Evolutionary conservation across 257 asterid species (phyloP).

Genomic region (Plantago ovata): DNA sequence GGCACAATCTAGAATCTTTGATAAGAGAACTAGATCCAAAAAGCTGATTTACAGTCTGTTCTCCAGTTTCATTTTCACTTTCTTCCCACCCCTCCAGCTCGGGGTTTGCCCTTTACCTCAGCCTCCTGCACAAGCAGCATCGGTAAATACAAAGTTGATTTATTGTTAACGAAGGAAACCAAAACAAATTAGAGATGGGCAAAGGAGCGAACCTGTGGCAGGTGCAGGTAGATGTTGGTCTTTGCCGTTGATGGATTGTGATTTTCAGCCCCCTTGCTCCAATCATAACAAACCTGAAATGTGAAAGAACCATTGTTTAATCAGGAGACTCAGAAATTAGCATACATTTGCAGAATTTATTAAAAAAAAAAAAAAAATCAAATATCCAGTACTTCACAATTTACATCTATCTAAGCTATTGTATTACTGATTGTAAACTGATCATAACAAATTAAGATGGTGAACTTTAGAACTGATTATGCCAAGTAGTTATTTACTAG

Average conservation of each 20-base stretch:
- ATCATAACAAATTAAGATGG: too few species aligned
- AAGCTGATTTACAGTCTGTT: not conserved
- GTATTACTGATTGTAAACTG: not conserved
- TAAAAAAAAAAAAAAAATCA: too few species aligned
- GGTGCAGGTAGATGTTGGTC: constrained; percentile 62
- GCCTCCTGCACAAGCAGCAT: constrained; percentile 47
- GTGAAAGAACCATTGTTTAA: not conserved
- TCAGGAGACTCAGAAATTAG: constrained; percentile 4
- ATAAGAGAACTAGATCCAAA: too few species aligned
- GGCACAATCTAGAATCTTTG: too few species aligned
- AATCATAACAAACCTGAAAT: constrained; percentile 80
- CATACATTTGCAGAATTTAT: not conserved
- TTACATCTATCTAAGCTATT: not conserved
- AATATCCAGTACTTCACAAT: too few species aligned
- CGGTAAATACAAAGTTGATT: constrained; percentile 3
- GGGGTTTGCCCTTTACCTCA: constrained; percentile 91
- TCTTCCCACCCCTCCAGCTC: constrained; percentile 50
- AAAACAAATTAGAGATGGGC: not conserved
- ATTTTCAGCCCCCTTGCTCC: constrained; percentile 99
- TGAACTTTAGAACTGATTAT: not conserved
- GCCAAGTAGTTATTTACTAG: not conserved
- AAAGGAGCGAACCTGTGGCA: constrained; percentile 56
- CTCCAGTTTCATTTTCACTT: constrained; percentile 38
- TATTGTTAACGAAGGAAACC: not conserved
- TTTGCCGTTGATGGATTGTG: constrained; percentile 89